Base-by-base conservation (phyloP, 805 yeast species). In the Candida jianshihensis region DNA sequence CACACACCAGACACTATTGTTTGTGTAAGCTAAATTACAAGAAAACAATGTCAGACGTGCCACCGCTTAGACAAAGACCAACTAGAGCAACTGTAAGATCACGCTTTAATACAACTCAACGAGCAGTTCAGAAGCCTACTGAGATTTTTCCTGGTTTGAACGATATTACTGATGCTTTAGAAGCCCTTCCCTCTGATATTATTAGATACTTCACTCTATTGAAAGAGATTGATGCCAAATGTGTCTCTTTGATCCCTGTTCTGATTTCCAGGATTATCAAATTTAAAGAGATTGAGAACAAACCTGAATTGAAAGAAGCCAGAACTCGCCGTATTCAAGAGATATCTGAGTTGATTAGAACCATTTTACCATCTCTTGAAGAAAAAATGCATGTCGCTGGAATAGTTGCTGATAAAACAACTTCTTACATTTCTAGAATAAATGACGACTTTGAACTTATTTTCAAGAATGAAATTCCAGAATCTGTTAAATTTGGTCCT, bases 371-470 rank as follows among this genome's bases (percentile, higher is more conserved):
- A 1, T 85, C 96, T 42, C 61, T 90, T 37, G 97, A 90, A 56
- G 97, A 92, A 57, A 92, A 92, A 60, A 87, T 92, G 94, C 97
- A 90, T 57, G 96, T 92, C 29, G 90, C 97, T 5, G 81, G 90
- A 2, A 80, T 86, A 27, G 96, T 97, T 17, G 72, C 85, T 21
- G 97, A 89, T 48, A 71, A 80, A 11, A 70, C 88, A 31, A 63
- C 70, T 21, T 75, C 79, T 40, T 83, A 86, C 51, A 61, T 86
- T 37, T 70, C 68, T 35, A 68, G 97, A 35, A 70, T 92, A 44
- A 84, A 89, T 53, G 75, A 81, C 47, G 95, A 85, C 53, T 89
- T 76, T 63, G 83, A 82, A 33, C 65, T 81, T 33, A 82, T 90
- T 19, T 61, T 81, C 32, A 64, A 71, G 38, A 76, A 78, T 49